These are phyloP conservation scores for Magnaporthiopsis rhizophila DNA, from an alignment of 2,329 filamentous ascomycete genomes.

Conservation along the genomic window DNA sequence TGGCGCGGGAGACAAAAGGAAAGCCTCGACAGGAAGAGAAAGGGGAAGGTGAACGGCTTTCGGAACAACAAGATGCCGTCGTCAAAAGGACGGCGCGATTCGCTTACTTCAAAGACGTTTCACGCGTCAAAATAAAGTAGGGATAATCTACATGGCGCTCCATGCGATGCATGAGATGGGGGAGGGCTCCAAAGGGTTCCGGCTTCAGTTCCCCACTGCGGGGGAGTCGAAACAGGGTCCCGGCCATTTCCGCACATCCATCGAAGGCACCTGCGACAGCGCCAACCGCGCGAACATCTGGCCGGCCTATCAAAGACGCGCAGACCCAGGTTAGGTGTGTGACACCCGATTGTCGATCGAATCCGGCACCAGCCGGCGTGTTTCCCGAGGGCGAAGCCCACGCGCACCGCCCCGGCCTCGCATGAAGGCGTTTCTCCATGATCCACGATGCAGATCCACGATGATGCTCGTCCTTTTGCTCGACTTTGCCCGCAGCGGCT, in stretches of 20 bases:
- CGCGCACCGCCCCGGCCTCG: background rate
- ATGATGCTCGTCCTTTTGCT: background rate
- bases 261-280: background rate
- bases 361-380: too few species aligned
- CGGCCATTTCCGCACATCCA: background rate
- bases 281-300: background rate
- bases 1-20: background rate
- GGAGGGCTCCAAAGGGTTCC: background rate
- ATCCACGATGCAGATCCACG: background rate
- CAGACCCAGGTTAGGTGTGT: background rate
- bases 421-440: background rate
- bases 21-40: background rate
- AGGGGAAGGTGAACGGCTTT: background rate
- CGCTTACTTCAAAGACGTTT: background rate
- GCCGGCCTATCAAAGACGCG: background rate
- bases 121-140: background rate
- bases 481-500: background rate
- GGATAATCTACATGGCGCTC: background rate
- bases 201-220: background rate
- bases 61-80: background rate
- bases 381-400: background rate
- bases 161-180: background rate
- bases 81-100: background rate
- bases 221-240: too few species aligned
- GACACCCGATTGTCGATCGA: background rate